phyloP scores from a whole-genome alignment of 768 basidiomycete species.

The Amanita jacksonii region DNA sequence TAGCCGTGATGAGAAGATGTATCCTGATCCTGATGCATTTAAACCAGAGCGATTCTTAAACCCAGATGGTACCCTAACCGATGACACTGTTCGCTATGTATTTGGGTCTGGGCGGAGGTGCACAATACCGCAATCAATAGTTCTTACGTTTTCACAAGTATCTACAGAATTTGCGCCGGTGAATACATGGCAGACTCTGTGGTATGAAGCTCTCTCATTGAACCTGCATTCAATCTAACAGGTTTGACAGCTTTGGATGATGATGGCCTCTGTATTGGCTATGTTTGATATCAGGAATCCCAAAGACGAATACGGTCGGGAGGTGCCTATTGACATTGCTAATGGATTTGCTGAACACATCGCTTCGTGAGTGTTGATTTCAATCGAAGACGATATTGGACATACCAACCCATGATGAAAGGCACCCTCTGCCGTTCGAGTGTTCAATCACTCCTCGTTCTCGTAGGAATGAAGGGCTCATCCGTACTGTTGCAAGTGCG shows the following conservation, averaged over 20 bases:
- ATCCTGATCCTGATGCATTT: not conserved
- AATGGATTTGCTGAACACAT: no score
- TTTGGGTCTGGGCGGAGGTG: conserved; percentile 29
- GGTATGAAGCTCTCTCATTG: conserved; percentile 11
- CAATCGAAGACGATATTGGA: no score
- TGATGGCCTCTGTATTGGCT: not conserved
- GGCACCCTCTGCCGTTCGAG: no score
- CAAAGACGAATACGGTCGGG: not conserved
- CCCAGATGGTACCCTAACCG: not conserved
- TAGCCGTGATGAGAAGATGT: conserved; percentile 12
- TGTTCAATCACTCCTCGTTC: no score
- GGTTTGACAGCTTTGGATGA: not conserved
- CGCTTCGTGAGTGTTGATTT: no score
- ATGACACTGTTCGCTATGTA: conserved; percentile 11
- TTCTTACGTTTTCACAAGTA: not conserved
- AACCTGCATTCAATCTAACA: no score
- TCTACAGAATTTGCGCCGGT: conserved; percentile 15
- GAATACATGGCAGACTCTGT: conserved; percentile 16
- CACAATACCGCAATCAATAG: no score
- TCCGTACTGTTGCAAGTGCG: no score
- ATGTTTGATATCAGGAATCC: not conserved
- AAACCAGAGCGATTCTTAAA: conserved; percentile 1
- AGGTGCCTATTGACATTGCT: not conserved
- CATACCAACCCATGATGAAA: no score
- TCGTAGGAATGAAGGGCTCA: no score